A percentile compares a stretch with the other conserved stretches of the same genome.
These are phyloP conservation scores for Pseudodiploospora longispora DNA, from an alignment of 2,329 filamentous ascomycete genomes.

Conservation along the genomic window DNA sequence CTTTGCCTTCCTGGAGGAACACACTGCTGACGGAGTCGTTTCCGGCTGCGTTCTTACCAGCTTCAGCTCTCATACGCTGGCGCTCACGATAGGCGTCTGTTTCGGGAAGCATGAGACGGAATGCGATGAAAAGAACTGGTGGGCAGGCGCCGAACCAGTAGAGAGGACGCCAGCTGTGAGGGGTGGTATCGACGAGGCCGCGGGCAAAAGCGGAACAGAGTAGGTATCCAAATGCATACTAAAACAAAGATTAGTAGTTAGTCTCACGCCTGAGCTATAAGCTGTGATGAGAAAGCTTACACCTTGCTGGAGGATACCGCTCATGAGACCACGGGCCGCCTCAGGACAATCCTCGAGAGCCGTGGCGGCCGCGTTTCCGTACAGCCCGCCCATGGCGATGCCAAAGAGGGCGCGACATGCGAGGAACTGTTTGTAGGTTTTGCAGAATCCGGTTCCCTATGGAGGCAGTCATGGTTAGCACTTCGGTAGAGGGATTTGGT, in stretches of 20 bases:
- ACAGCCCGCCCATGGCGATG: conserved; percentile 72
- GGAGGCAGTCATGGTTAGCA: conserved; percentile 1
- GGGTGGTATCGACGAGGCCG: conserved; percentile 66
- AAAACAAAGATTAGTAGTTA: neutral
- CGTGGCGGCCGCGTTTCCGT: conserved; percentile 72
- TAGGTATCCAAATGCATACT: conserved; percentile 59
- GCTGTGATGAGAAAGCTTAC: conserved; percentile 18
- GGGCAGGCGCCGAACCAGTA: conserved; percentile 86
- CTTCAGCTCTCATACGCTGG: conserved; percentile 49
- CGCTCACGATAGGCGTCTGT: conserved; percentile 65
- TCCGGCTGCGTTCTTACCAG: conserved; percentile 13
- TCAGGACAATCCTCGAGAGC: conserved; percentile 66
- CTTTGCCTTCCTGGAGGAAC: conserved; percentile 69
- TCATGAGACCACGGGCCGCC: conserved; percentile 64
- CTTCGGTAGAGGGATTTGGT: too few species aligned
- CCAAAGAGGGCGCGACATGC: conserved; percentile 70
- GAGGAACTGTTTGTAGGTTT: conserved; percentile 63
- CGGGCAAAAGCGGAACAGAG: conserved; percentile 50
- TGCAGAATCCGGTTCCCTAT: conserved; percentile 57
- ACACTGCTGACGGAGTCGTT: conserved; percentile 38
- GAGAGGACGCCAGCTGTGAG: conserved; percentile 73
- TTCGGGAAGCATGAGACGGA: conserved; percentile 71
- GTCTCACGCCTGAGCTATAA: neutral
- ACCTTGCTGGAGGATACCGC: conserved; percentile 68
- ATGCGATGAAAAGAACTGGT: conserved; percentile 71